These are phyloP conservation scores for Ceratobasidium sp. DNA, from an alignment of 1,284 basidiomycete genomes.

Conservation along the genomic window DNA sequence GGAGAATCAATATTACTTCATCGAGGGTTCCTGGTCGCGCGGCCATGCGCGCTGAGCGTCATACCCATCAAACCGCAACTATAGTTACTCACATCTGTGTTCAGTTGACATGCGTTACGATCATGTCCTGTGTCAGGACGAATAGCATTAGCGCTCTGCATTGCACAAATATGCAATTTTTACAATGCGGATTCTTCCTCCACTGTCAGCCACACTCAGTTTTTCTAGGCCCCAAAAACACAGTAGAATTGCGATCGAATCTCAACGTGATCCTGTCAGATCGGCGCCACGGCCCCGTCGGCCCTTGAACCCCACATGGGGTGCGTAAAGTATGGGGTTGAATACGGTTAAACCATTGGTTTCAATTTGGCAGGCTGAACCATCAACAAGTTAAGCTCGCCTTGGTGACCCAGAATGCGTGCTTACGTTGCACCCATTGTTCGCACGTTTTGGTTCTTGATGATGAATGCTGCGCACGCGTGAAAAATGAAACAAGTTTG, in stretches of 20 bases:
- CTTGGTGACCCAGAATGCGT: neutral
- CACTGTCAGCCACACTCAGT: neutral
- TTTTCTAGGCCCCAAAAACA: constrained; percentile 6
- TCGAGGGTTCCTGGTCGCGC: constrained; percentile 23
- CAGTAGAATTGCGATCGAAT: constrained; percentile 3
- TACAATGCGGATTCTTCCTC: too few relatives aligned
- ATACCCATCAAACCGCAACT: constrained; percentile 20
- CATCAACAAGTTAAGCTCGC: neutral
- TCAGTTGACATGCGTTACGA: neutral
- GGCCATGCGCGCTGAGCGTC: constrained; percentile 41
- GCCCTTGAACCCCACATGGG: constrained; percentile 12
- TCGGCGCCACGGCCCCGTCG: constrained; percentile 5
- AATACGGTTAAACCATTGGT: constrained; percentile 4
- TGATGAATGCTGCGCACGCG: neutral
- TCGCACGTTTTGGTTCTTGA: constrained; percentile 9
- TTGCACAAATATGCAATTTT: neutral
- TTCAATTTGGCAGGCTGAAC: constrained; percentile 20
- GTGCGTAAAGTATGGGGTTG: neutral
- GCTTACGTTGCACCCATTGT: constrained; percentile 13
- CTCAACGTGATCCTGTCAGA: neutral
- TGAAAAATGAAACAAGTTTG: constrained; percentile 6
- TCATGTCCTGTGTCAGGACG: neutral
- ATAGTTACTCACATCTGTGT: constrained; percentile 1
- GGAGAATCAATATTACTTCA: constrained; percentile 8
- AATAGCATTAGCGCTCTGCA: too few relatives aligned